Evolutionary conservation across 306 rosid genomes (phyloP), one percentile per base, ranked within the genome.

Genomic region (Nissolia schottii): DNA sequence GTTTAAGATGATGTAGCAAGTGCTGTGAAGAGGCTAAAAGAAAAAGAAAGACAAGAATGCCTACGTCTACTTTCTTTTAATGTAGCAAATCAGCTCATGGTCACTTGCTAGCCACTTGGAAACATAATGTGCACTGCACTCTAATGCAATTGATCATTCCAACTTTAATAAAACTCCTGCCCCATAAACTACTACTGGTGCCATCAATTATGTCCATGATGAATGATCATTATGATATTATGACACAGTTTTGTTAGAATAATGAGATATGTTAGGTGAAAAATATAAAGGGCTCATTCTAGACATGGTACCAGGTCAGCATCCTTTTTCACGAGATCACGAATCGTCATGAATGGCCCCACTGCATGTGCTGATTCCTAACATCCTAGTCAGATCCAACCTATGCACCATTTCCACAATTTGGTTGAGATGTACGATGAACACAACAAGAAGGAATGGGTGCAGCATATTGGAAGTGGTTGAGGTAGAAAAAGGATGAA

Each of bases 361-460:
- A 34, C 19, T 67, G 82, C 86, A 68, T 78, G 84, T 78, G 70
- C 64, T 67, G 23, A 65, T 70, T 74, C 78, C 79, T 57, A 32
- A 78, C 75, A 79, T 87, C 88, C 83, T 68, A 84, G 80, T 87
- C 93, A 82, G 81, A 84, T 82, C 83, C 93, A 82, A 82, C 89
- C 35, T 18, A 40, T 34, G 40, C 70, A 77, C 82, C 48, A 55
- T 75, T 46, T n/a, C 57, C 37, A 18, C 11, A 69, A 28, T 35
- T 79, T 74, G 66, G 54, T 16, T 62, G 43, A 53, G 19, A 62
- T 24, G 70, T 40, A 70, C 74, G 27, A 70, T 56, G 83, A 61
- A 73, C 77, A 34, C 43, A 64, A 82, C 70, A 73, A 38, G 37
- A 41, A 38, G 64, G 56, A 34, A 75, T 54, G 58, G 63, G 51